These are phyloP conservation scores for Sinapis alba DNA, from an alignment of 441 rosid genomes.

Conservation along the genomic window DNA sequence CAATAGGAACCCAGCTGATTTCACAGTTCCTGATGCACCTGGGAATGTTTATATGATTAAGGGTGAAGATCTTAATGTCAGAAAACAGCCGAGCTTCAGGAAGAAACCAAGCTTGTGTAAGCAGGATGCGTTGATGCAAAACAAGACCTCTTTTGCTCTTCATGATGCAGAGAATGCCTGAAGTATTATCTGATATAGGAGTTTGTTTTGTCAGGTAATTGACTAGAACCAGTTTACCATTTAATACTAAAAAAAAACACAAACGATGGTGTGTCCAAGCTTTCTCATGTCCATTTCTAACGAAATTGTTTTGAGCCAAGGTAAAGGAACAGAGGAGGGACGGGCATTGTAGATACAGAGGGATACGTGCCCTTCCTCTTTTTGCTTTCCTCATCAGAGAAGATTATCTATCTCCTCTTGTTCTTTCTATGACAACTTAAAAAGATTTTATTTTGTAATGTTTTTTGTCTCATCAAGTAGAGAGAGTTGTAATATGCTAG, in stretches of 20 bases:
- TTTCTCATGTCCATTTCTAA: neutral
- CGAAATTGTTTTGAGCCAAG: neutral
- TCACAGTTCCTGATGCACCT: slow-evolving; percentile 56
- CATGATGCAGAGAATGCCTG: slow-evolving; percentile 12
- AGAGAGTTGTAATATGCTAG: neutral
- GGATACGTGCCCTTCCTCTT: neutral
- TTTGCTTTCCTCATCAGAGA: neutral
- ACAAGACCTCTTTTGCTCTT: neutral
- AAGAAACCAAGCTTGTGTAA: slow-evolving; percentile 20
- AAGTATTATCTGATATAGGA: neutral
- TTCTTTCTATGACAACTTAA: neutral
- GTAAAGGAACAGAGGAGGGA: neutral
- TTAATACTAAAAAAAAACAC: neutral
- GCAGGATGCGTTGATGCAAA: slow-evolving; percentile 16
- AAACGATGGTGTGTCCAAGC: neutral
- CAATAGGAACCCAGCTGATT: slow-evolving; percentile 91
- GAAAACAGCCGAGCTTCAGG: neutral
- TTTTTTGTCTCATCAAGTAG: neutral
- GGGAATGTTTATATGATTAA: slow-evolving; percentile 65
- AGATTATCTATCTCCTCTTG: neutral
- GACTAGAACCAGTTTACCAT: neutral
- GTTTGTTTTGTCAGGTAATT: neutral
- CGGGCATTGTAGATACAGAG: slow-evolving; percentile 3
- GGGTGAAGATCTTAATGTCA: slow-evolving; percentile 63
- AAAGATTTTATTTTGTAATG: neutral